Conservation (phyloP, 1,284 basidiomycete species). For the Fomes fomentarius region DNA sequence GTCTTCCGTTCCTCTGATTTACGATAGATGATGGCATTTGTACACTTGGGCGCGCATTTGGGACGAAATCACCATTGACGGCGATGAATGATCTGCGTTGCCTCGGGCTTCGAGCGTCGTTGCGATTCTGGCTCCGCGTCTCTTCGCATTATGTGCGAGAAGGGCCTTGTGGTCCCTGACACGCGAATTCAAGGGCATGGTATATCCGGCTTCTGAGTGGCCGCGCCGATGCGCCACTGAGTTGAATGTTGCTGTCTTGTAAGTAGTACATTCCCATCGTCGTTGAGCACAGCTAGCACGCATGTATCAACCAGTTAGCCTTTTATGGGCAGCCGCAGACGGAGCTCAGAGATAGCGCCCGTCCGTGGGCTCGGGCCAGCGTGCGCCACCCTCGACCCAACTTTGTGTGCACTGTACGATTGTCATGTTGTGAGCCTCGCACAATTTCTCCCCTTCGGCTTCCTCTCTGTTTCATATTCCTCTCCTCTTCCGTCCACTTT, state of each 20-base stretch:
- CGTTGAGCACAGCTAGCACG: neutral
- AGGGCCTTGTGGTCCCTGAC: neutral
- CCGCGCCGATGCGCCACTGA: neutral
- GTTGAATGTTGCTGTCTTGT: neutral
- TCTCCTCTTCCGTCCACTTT: constrained; percentile 1
- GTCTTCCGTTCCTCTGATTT: constrained; percentile 17
- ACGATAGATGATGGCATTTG: constrained; percentile 27
- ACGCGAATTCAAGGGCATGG: neutral
- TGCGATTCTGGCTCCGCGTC: neutral
- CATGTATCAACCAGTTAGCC: constrained; percentile 4
- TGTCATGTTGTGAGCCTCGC: constrained; percentile 16
- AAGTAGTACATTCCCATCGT: neutral
- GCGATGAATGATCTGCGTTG: constrained; percentile 16
- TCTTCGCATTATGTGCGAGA: neutral
- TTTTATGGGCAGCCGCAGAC: neutral
- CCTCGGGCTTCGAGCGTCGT: neutral
- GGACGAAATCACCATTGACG: constrained; percentile 8
- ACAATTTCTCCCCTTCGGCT: neutral
- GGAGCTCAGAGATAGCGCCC: neutral
- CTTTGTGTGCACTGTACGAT: constrained; percentile 12
- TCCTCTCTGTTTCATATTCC: neutral
- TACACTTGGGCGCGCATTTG: constrained; percentile 18
- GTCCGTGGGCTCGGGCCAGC: neutral
- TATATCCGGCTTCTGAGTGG: neutral
- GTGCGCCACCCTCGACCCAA: neutral